A percentile compares a stretch with the other conserved stretches of the same genome.
Conservation (phyloP, 2,329 filamentous ascomycete genomes). For the Immersiporthe knoxdaviesiana region DNA sequence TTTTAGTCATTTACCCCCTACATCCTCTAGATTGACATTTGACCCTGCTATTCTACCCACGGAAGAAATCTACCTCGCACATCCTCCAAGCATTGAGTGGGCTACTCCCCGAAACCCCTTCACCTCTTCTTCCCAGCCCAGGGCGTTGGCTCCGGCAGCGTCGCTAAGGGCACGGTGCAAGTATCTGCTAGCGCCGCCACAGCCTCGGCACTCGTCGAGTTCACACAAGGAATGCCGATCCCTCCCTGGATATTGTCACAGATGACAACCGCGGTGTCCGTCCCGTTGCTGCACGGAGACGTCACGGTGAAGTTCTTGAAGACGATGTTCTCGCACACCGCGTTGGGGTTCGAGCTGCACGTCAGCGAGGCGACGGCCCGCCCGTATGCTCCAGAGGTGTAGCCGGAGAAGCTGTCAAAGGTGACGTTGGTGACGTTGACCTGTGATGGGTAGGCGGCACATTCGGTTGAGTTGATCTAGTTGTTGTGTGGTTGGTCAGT, state of each 20-base stretch:
- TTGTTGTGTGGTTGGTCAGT: slow-evolving; percentile 28
- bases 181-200: slow-evolving; percentile 39
- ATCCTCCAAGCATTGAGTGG: neutral
- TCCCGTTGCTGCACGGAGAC: slow-evolving; percentile 46
- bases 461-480: slow-evolving; percentile 50
- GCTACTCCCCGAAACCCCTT: neutral
- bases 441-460: slow-evolving; percentile 55
- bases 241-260: slow-evolving; percentile 52
- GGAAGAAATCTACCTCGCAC: no score
- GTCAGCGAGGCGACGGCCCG: slow-evolving; percentile 57
- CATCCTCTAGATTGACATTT: no score
- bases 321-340: slow-evolving; percentile 59
- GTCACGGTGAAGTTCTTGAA: slow-evolving; percentile 59
- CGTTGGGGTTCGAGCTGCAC: slow-evolving; percentile 55
- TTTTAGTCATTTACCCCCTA: neutral
- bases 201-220: slow-evolving; percentile 40
- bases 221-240: slow-evolving; percentile 41
- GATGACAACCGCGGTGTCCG: slow-evolving; percentile 47
- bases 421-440: slow-evolving; percentile 63
- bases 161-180: slow-evolving; percentile 39
- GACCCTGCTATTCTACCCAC: neutral
- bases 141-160: slow-evolving; percentile 23
- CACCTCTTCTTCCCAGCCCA: slow-evolving; percentile 14
- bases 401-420: slow-evolving; percentile 62
- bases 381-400: slow-evolving; percentile 59